Percentiles rank a stretch among this genome's conserved stretches.
These are phyloP conservation scores for Chytriomyces confervae DNA, from an alignment of 192 early-diverging fungal genomes.

Conservation along the genomic window DNA sequence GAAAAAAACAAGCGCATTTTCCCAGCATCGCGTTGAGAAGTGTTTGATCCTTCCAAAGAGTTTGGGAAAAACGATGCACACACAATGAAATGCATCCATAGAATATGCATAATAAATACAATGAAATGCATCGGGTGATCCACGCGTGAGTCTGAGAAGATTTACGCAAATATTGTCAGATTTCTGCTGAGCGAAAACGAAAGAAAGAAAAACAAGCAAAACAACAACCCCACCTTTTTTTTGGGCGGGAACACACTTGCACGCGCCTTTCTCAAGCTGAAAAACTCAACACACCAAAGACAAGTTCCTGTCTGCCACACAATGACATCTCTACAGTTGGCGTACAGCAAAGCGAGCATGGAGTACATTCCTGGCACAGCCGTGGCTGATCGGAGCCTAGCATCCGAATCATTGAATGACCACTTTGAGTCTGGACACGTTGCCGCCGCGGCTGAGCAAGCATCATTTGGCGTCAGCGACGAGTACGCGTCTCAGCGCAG, in stretches of 20 bases:
- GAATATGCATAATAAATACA: background rate
- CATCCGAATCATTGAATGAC: no score
- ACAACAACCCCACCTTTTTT: no score
- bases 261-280: background rate
- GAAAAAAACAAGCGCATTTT: constrained; percentile 96
- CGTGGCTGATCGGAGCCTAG: no score
- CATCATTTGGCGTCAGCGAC: background rate
- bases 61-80: no score
- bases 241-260: background rate
- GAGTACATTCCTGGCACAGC: no score
- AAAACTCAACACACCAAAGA: background rate
- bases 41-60: constrained; percentile 83
- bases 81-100: constrained; percentile 73
- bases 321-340: no score
- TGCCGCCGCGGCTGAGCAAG: background rate
- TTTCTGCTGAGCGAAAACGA: background rate
- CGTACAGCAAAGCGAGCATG: no score
- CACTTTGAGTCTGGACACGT: background rate
- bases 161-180: background rate
- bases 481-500: background rate
- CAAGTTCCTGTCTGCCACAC: no score
- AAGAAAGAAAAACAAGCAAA: background rate
- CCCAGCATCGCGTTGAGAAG: constrained; percentile 90
- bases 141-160: background rate
- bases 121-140: background rate